Percentiles rank a stretch among this genome's conserved stretches.
Conservation (phyloP, 208 protist genomes). For the Porcisia deanei region DNA sequence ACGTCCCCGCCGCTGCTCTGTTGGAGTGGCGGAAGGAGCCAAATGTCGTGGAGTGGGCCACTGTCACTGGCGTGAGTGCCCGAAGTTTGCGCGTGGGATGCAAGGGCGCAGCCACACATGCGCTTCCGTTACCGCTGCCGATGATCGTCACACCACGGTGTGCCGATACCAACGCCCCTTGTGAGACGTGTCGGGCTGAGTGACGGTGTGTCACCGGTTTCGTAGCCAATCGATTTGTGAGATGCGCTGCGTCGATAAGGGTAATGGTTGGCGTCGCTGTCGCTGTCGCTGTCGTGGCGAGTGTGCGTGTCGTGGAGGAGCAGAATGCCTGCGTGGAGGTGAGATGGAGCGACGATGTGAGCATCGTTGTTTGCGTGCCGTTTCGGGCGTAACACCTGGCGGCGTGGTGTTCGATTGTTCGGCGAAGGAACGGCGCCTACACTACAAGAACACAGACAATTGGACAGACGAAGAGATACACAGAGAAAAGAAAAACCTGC, state of each 20-base stretch:
- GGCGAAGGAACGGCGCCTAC: neutral
- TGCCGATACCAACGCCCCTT: too few species aligned
- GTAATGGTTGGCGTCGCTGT: neutral
- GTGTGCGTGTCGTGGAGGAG: neutral
- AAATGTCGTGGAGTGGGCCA: conserved; percentile 5
- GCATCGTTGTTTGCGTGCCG: neutral
- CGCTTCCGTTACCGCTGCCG: neutral
- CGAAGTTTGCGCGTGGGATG: conserved; percentile 9
- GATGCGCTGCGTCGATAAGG: neutral
- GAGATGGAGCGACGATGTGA: neutral
- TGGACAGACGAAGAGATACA: neutral
- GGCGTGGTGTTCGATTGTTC: neutral
- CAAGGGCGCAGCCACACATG: neutral
- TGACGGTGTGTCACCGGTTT: neutral
- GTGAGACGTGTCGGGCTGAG: neutral
- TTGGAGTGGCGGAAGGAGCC: neutral
- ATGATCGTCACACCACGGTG: neutral
- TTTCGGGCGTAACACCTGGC: neutral
- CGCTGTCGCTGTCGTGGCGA: conserved; percentile 2
- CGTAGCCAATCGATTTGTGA: neutral
- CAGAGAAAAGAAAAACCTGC: too few species aligned
- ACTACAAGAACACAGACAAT: neutral
- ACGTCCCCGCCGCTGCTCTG: conserved; percentile 4
- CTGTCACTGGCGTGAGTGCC: conserved; percentile 11
- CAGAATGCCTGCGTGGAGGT: neutral